Evolutionary conservation across 805 yeast species (phyloP), one percentile per base, ranked within the genome.

Genomic region (Starmerella potacharoeniae): DNA sequence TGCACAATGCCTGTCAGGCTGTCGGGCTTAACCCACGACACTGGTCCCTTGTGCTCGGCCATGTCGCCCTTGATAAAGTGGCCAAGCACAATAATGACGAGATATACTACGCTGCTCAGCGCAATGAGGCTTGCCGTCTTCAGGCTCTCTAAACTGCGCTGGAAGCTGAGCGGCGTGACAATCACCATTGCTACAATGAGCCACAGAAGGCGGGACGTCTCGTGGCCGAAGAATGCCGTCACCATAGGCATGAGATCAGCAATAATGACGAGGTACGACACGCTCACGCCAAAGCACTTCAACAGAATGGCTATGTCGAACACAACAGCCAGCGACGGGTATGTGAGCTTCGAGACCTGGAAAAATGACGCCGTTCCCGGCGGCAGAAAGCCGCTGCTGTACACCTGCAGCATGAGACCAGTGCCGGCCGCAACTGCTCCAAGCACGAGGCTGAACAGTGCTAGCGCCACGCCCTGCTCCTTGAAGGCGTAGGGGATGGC

Each of bases 61-160:
- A 82, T 75, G 62, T 84, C 89, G 39, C 80, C 77, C 17, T 73
- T 68, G 2, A 82, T 42, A 64, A 74, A 86, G 69, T 89, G 95
- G n/a, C 75, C 72, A 16, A 88, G 72, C 0, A 91, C 95, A 55
- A 90, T 71, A 1, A 83, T 64, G 14, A 86, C 79, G 61, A 90
- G 74, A 66, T 90, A 90, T 0, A 78, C 84, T 13, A 89, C 95
- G 1, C 96, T 83, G 6, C 81, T 75, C 28, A 90, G 73, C 1
- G 96, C 96, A 39, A 90, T 73, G 67, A 89, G 71, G 2, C 96
- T 86, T 0, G 96, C 87, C 64, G 86, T 85, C 65, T 86, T 84
- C 65, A 90, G 76, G 9, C 96, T 86, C 66, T 86, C 95, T 58
- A 90, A 75, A 63, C 80, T 81, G 64, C 82, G 78, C 64, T 85